These are phyloP conservation scores for Wickerhamomyces hampshirensis DNA, from an alignment of 805 yeast species.

Conservation along the genomic window DNA sequence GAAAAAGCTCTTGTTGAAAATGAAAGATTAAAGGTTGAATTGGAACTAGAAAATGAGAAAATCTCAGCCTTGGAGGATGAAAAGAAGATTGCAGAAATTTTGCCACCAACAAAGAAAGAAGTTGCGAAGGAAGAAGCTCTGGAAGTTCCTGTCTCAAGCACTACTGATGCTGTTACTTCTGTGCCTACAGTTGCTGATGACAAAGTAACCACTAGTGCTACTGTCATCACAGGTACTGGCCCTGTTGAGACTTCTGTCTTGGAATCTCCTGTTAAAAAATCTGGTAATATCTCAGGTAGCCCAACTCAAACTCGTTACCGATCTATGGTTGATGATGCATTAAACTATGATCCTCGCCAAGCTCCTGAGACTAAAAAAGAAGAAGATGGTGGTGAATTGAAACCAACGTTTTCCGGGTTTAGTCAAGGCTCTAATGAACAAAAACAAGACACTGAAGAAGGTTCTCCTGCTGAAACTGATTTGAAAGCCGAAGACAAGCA, in stretches of 20 bases:
- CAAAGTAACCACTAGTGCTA: constrained; percentile 2
- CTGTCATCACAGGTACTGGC: constrained; percentile 2
- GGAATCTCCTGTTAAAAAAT: background rate
- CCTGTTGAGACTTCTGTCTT: background rate
- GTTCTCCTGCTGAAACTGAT: constrained; percentile 5
- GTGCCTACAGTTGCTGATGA: constrained; percentile 1
- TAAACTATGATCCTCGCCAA: constrained; percentile 11
- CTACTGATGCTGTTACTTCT: constrained; percentile 3
- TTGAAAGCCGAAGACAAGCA: constrained; percentile 14
- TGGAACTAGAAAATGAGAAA: constrained; percentile 33
- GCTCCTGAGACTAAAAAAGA: constrained; percentile 6
- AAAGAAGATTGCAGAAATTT: constrained; percentile 34
- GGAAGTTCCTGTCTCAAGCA: constrained; percentile 5
- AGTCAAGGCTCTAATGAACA: constrained; percentile 39
- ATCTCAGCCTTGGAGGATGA: constrained; percentile 30
- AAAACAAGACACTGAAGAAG: constrained; percentile 17
- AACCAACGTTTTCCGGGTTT: constrained; percentile 38
- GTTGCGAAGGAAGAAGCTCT: background rate
- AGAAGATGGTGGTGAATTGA: constrained; percentile 21
- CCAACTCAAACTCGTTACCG: constrained; percentile 9
- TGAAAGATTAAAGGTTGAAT: constrained; percentile 30
- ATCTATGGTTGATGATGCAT: constrained; percentile 20
- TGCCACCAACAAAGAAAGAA: constrained; percentile 28
- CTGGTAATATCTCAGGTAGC: background rate
- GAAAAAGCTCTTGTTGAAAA: constrained; percentile 32